Base-by-base conservation (phyloP, 345 rosid genomes). In the Lepidium aucheri region DNA sequence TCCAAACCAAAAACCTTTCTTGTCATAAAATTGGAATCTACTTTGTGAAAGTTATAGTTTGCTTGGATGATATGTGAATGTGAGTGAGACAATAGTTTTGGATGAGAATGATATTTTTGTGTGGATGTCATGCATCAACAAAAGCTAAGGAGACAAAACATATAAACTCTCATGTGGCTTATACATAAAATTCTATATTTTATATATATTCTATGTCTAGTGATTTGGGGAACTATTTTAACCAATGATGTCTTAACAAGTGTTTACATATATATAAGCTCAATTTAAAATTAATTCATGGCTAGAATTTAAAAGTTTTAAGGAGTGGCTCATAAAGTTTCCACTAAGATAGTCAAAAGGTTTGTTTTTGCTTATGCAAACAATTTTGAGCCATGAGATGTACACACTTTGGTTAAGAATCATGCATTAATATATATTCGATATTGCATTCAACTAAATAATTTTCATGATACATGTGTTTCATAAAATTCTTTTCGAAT, bases 271-370 rank as follows among this genome's bases (percentile, higher is more conserved):
- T 28, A 15, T 53, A 45, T 71, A 71, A 53, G 24, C 65, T 32
- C 35, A 17, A 41, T 39, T 20, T 51, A 47, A 65, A 46, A 14
- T 70, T 49, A 72, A 42, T 65, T 35, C 18, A 51, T 66, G 60
- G 76, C 50, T 60, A 49, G 61, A 41, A 72, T 72, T 72, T 14
- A 14, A 73, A 65, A 73, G 42, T 73, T 66, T 26, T 52, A 17
- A 70, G 58, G 51, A 69, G 73, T 56, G 73, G 67, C 39, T 42
- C 67, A 74, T 42, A 80, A 74, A 80, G 78, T 65, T 43, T 73
- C 78, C 87, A 83, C 81, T 84, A 80, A 65, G 70, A 18, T 81
- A 80, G 86, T 79, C 79, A 83, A 81, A 83, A 85, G 62, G 62
- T 42, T 44, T 28, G 32, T 67, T 68, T 76, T 76, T 76, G 70